Conservation (phyloP, 352 stramenopile genomes). For the Pythium oligandrum region DNA sequence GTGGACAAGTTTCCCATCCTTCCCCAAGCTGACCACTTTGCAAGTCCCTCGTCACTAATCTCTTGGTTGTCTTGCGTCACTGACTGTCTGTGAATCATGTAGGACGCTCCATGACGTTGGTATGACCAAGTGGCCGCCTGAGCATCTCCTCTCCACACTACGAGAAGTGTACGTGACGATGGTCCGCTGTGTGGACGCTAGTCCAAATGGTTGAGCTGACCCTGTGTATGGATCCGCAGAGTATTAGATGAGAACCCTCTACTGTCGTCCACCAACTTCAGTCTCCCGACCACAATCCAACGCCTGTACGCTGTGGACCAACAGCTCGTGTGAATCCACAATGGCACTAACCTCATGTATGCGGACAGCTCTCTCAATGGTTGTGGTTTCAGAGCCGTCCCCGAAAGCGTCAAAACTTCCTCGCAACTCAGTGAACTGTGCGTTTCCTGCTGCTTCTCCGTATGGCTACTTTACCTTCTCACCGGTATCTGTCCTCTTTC, state of each 20-base stretch:
- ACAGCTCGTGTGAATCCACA: no score
- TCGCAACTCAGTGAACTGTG: no score
- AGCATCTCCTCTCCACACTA: neutral
- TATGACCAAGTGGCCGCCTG: neutral
- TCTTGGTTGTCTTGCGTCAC: neutral
- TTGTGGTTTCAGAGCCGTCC: no score
- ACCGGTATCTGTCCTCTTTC: no score
- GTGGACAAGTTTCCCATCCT: neutral
- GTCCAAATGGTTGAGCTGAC: slow-evolving; percentile 3
- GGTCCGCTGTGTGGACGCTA: neutral
- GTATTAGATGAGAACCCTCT: slow-evolving; percentile 10
- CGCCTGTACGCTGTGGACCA: slow-evolving; percentile 4
- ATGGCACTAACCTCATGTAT: no score
- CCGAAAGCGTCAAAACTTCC: no score
- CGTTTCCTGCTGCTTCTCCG: no score
- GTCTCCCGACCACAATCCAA: neutral
- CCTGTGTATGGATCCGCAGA: neutral
- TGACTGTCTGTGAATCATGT: neutral
- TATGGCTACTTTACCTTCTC: no score
- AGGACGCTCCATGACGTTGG: neutral
- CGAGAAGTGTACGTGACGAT: slow-evolving; percentile 5
- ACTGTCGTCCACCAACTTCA: neutral
- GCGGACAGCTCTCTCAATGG: no score
- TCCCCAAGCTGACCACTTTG: neutral
- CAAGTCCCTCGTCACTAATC: neutral